Conservation (phyloP, 2,329 filamentous ascomycete genomes). For the Geosmithia flava region DNA sequence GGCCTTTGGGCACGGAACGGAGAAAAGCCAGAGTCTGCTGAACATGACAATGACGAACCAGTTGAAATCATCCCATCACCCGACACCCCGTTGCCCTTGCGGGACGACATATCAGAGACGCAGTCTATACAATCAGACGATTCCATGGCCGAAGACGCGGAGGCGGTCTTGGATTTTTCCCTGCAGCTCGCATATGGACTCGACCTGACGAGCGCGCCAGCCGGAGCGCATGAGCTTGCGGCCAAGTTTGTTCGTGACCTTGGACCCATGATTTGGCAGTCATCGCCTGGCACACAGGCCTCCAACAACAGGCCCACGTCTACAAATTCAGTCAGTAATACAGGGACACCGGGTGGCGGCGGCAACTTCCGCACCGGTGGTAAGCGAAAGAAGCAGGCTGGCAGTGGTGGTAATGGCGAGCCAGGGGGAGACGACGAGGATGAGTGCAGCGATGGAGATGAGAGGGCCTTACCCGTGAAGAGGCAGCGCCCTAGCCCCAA, state of each 20-base stretch:
- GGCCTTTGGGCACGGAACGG: not conserved
- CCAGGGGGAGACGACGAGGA: slow-evolving; percentile 15
- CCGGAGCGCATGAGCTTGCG: slow-evolving; percentile 16
- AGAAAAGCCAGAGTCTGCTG: not conserved
- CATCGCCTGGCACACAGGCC: slow-evolving; percentile 9
- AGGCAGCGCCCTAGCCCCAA: slow-evolving; percentile 10
- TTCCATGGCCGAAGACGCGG: slow-evolving; percentile 18
- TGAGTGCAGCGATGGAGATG: slow-evolving; percentile 17
- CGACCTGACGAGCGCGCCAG: slow-evolving; percentile 12
- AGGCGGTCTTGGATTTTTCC: slow-evolving; percentile 19
- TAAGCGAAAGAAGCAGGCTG: slow-evolving; percentile 21
- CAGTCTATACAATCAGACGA: slow-evolving; percentile 9
- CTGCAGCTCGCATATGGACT: slow-evolving; percentile 24
- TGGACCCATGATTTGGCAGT: slow-evolving; percentile 17
- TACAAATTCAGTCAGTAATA: slow-evolving; percentile 16
- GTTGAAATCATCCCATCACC: slow-evolving; percentile 6
- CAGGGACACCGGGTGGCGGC: slow-evolving; percentile 6
- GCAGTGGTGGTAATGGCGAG: slow-evolving; percentile 1
- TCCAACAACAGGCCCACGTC: slow-evolving; percentile 4
- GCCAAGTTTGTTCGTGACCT: slow-evolving; percentile 19
- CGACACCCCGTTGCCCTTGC: slow-evolving; percentile 8
- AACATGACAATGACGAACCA: not conserved
- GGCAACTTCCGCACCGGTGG: slow-evolving; percentile 9
- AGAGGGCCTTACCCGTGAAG: slow-evolving; percentile 16
- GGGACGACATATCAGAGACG: not conserved